Conservation (phyloP, 1,284 basidiomycete species). For the Pterulicium gracile region DNA sequence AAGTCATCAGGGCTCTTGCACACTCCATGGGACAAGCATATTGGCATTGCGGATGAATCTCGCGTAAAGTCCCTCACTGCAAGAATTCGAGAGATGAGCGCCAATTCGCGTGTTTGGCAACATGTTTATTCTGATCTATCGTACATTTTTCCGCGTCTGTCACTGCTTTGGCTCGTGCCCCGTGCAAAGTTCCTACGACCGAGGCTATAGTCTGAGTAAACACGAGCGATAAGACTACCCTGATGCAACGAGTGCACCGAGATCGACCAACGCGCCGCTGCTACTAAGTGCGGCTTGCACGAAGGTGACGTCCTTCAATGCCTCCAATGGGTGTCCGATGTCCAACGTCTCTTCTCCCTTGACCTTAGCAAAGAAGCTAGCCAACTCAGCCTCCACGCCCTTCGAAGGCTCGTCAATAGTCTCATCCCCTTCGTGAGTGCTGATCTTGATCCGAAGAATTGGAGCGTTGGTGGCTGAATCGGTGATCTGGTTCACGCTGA, state of each 20-base stretch:
- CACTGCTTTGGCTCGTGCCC: too few species aligned
- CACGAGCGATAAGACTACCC: too few species aligned
- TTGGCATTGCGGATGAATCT: too few species aligned
- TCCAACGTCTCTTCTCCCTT: constrained; percentile 32
- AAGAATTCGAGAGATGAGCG: too few species aligned
- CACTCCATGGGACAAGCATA: too few species aligned
- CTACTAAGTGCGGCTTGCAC: constrained; percentile 72
- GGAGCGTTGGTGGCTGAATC: constrained; percentile 16
- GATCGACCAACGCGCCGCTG: constrained; percentile 47
- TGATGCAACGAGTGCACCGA: constrained; percentile 17
- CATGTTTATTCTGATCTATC: too few species aligned
- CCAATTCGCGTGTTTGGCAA: too few species aligned
- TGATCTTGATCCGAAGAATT: constrained; percentile 28
- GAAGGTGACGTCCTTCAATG: constrained; percentile 65
- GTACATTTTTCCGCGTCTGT: too few species aligned
- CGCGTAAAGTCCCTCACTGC: too few species aligned
- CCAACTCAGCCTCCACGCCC: constrained; percentile 47
- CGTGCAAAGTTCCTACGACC: too few species aligned
- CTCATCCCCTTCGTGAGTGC: constrained; percentile 29
- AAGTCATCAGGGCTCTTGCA: too few species aligned
- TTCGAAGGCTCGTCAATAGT: constrained; percentile 33
- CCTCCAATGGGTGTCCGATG: constrained; percentile 41
- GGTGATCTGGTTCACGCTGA: constrained; percentile 30
- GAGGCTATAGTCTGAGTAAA: too few species aligned
- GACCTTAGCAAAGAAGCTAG: constrained; percentile 47